Percentiles rank a stretch among this genome's conserved stretches.
phyloP scores from a whole-genome alignment of 768 basidiomycete genomes.

The Amanita muscaria region DNA sequence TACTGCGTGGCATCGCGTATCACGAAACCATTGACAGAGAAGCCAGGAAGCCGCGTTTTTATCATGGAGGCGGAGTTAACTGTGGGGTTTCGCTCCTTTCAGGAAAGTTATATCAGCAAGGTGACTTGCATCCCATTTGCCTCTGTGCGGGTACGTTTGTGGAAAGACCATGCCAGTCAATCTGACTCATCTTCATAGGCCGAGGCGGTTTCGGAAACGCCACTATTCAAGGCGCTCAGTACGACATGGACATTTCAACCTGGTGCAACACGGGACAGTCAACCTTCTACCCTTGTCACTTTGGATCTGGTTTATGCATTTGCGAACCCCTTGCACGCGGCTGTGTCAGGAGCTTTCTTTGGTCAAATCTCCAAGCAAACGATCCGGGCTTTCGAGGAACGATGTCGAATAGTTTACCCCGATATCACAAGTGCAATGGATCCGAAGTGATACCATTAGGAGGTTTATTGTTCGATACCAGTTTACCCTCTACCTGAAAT shows the following conservation, averaged over 20 bases:
- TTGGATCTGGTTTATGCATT: slow-evolving; percentile 84
- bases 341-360: slow-evolving; percentile 78
- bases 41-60: slow-evolving; percentile 22
- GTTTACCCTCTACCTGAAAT: no score
- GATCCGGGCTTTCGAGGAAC: slow-evolving; percentile 87
- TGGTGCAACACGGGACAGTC: slow-evolving; percentile 26
- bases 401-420: slow-evolving; percentile 62
- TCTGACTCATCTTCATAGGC: slow-evolving; percentile 36
- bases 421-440: slow-evolving; percentile 18
- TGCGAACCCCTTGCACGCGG: slow-evolving; percentile 76
- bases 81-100: slow-evolving; percentile 81
- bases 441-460: no score
- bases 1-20: slow-evolving; percentile 75
- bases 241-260: slow-evolving; percentile 73
- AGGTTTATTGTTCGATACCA: no score
- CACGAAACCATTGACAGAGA: slow-evolving; percentile 28
- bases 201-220: slow-evolving; percentile 58
- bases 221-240: slow-evolving; percentile 62
- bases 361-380: slow-evolving; percentile 81
- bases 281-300: slow-evolving; percentile 65
- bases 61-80: slow-evolving; percentile 78
- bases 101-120: slow-evolving; percentile 79
- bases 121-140: slow-evolving; percentile 76
- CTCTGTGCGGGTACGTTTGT: slow-evolving; percentile 60
- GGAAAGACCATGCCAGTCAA: background rate